phyloP scores from a whole-genome alignment of 2,329 filamentous ascomycete species.

The Venturia oleaginea region DNA sequence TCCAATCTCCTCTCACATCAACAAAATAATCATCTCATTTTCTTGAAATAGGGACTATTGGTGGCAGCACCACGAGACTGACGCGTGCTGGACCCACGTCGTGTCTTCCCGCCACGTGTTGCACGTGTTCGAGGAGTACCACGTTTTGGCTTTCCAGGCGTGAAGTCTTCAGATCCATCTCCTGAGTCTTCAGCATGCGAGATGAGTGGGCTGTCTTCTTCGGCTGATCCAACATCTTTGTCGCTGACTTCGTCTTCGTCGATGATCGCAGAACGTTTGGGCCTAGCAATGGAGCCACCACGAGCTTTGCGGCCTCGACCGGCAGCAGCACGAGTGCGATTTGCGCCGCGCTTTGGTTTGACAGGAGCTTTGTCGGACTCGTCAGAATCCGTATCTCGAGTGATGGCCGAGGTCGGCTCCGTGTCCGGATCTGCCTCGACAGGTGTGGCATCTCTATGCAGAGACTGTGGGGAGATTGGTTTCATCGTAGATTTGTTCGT shows the following conservation, averaged over 20 bases:
- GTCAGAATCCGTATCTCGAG: not conserved
- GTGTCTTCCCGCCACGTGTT: not conserved
- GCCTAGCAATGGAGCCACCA: not conserved
- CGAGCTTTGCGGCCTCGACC: not conserved
- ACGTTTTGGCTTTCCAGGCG: not conserved
- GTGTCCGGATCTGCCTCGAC: not conserved
- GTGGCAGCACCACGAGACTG: not conserved
- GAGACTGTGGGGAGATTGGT: not conserved
- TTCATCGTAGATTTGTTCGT: not conserved
- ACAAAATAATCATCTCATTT: not conserved
- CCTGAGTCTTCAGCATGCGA: not conserved
- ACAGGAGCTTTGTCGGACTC: not conserved
- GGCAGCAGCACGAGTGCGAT: not conserved
- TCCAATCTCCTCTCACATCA: not conserved
- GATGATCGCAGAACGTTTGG: not conserved
- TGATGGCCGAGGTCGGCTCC: not conserved
- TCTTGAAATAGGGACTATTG: conserved; percentile 2
- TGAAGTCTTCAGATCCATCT: not conserved
- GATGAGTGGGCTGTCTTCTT: not conserved
- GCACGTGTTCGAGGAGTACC: not conserved
- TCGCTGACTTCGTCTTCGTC: not conserved
- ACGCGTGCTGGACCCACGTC: not conserved
- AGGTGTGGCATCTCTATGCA: not conserved
- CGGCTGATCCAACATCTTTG: not conserved
- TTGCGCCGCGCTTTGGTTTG: not conserved